Percentiles rank a stretch among this genome's conserved stretches.
phyloP scores from a whole-genome alignment of 768 basidiomycete species.

The Nidula microcarpa region DNA sequence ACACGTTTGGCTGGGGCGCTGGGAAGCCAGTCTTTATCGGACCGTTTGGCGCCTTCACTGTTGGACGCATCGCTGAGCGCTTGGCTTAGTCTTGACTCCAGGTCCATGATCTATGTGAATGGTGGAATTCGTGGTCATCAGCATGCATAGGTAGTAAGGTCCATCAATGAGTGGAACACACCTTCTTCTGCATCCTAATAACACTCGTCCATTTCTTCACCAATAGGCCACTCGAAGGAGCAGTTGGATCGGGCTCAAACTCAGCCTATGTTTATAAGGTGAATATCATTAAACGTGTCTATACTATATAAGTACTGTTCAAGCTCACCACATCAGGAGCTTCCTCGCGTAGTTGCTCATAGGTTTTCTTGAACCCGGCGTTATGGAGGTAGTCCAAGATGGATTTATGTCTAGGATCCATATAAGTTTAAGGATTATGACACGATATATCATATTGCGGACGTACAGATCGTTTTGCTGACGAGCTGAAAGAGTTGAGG shows the following conservation, averaged over 20 bases:
- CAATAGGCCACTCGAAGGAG: constrained; percentile 80
- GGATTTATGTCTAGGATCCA: constrained; percentile 60
- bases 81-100: no score
- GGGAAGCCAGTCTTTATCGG: constrained; percentile 85
- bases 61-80: no score
- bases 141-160: not conserved
- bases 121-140: no score
- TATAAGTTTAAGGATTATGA: not conserved
- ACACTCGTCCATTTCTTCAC: constrained; percentile 99
- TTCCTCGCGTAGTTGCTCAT: constrained; percentile 36
- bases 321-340: constrained; percentile 49
- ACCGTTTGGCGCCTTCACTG: constrained; percentile 46
- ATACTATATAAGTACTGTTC: no score
- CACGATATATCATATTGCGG: not conserved
- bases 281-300: no score
- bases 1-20: constrained; percentile 79
- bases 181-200: no score
- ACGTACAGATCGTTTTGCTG: constrained; percentile 19
- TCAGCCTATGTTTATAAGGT: no score
- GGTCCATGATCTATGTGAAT: no score
- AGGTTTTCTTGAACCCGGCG: constrained; percentile 61
- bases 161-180: constrained; percentile 18
- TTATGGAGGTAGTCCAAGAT: constrained; percentile 77
- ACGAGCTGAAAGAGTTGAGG: no score
- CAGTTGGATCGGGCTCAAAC: constrained; percentile 81